Evolutionary conservation across 2,329 filamentous ascomycete species (phyloP).

Genomic region (Ophiosphaerella korrae): DNA sequence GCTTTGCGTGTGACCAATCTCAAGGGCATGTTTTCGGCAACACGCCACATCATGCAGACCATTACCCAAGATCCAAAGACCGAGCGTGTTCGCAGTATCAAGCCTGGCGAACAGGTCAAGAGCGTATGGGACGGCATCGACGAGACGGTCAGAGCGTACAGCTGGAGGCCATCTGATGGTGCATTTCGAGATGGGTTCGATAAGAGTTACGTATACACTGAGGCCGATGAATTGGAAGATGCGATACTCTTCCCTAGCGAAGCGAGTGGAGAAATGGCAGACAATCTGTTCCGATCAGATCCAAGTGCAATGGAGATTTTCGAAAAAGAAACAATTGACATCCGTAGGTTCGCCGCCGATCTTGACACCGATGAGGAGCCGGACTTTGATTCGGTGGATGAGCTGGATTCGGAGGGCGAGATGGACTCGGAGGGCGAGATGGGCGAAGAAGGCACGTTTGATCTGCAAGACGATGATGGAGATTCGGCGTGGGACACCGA

Average conservation of each 20-base stretch:
- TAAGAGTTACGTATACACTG: conserved; percentile 38
- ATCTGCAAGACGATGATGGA: conserved; percentile 14
- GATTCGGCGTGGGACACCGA: conserved; percentile 14
- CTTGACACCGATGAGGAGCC: conserved; percentile 24
- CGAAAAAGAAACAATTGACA: conserved; percentile 18
- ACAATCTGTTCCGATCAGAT: conserved; percentile 24
- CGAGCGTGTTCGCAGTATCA: conserved; percentile 44
- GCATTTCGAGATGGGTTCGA: conserved; percentile 29
- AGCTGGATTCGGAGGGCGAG: not conserved
- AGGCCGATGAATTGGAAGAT: conserved; percentile 51
- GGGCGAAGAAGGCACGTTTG: conserved; percentile 8
- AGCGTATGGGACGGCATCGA: conserved; percentile 45
- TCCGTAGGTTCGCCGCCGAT: conserved; percentile 24
- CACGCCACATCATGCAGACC: conserved; percentile 45
- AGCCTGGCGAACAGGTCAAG: conserved; percentile 38
- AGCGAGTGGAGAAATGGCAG: conserved; percentile 14
- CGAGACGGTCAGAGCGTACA: conserved; percentile 13
- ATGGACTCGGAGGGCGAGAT: conserved; percentile 9
- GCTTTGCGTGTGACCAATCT: conserved; percentile 39
- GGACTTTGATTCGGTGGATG: too few relatives aligned
- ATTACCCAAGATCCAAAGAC: conserved; percentile 44
- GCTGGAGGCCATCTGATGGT: conserved; percentile 9
- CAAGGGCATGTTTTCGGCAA: conserved; percentile 41
- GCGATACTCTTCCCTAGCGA: conserved; percentile 50
- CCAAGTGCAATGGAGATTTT: conserved; percentile 30